Conservation (phyloP, 495 filamentous ascomycete genomes). For the Tetracladium setigerum region DNA sequence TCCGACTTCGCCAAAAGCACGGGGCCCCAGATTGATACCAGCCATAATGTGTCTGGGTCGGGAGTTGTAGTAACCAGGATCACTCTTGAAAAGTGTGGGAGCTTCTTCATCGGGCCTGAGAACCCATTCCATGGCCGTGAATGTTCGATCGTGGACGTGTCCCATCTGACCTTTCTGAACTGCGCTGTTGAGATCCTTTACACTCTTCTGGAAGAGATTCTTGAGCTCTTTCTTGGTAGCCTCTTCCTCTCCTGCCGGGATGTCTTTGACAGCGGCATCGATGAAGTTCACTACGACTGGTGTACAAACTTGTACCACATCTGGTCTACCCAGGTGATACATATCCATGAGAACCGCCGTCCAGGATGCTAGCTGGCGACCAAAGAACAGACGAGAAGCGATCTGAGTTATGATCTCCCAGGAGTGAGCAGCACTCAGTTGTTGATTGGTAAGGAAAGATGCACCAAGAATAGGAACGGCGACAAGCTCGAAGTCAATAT, state of each 20-base stretch:
- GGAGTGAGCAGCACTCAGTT: too few relatives aligned
- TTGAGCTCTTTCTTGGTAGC: not conserved
- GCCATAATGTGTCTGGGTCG: too few relatives aligned
- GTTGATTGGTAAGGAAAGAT: too few relatives aligned
- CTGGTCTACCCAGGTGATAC: slow-evolving; percentile 24
- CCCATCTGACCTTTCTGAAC: not conserved
- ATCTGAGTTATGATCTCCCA: too few relatives aligned
- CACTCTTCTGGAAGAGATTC: not conserved
- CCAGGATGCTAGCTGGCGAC: slow-evolving; percentile 7
- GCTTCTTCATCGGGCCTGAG: not conserved
- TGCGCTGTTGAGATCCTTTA: not conserved
- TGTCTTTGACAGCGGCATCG: not conserved
- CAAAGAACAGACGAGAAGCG: too few relatives aligned
- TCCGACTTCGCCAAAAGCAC: not conserved
- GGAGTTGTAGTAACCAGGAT: slow-evolving; percentile 1
- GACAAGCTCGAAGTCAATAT: too few relatives aligned
- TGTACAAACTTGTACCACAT: slow-evolving; percentile 8
- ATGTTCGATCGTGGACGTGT: not conserved
- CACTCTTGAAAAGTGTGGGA: slow-evolving; percentile 3
- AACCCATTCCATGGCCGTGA: not conserved
- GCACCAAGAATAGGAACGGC: too few relatives aligned
- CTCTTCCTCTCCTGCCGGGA: not conserved
- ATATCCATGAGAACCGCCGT: slow-evolving; percentile 23
- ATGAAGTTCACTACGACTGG: not conserved
- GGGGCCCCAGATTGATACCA: too few relatives aligned